Conservation (phyloP, 352 stramenopile genomes). For the Pythium brachiatum region DNA sequence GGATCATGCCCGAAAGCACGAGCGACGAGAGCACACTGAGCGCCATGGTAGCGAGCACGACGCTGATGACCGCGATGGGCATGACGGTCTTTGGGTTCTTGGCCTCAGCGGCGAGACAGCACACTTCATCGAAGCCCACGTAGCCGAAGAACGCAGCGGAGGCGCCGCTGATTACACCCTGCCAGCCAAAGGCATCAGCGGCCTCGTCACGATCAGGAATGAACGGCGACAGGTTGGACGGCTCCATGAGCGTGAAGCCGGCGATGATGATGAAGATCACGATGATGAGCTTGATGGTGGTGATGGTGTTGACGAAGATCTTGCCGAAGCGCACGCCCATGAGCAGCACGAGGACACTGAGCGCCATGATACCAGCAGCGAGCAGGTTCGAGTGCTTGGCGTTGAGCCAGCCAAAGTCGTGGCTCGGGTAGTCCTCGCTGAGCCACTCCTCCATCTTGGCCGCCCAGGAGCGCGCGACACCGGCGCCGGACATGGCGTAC, state of each 20-base stretch:
- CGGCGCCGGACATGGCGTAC: slow-evolving; percentile 88
- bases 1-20: slow-evolving; percentile 76
- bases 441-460: slow-evolving; percentile 82
- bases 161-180: slow-evolving; percentile 72
- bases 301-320: slow-evolving; percentile 83
- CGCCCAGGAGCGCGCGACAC: slow-evolving; percentile 90
- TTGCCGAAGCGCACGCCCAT: slow-evolving; percentile 85
- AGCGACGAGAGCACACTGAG: slow-evolving; percentile 71
- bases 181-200: slow-evolving; percentile 30
- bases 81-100: slow-evolving; percentile 75
- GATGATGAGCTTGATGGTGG: slow-evolving; percentile 69
- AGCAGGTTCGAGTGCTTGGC: slow-evolving; percentile 50
- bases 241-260: slow-evolving; percentile 79
- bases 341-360: slow-evolving; percentile 66
- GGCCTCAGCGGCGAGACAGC: slow-evolving; percentile 79
- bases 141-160: slow-evolving; percentile 92
- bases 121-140: slow-evolving; percentile 93
- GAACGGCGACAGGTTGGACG: slow-evolving; percentile 83
- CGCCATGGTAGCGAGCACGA: slow-evolving; percentile 68
- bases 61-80: slow-evolving; percentile 74
- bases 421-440: slow-evolving; percentile 32
- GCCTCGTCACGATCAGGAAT: slow-evolving; percentile 39
- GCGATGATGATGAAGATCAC: slow-evolving; percentile 91
- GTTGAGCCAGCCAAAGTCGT: slow-evolving; percentile 53
- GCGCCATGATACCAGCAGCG: slow-evolving; percentile 60